Percentiles rank a stretch among this genome's conserved stretches.
These are phyloP conservation scores for Pythium insidiosum DNA, from an alignment of 352 stramenopile species.

Conservation along the genomic window DNA sequence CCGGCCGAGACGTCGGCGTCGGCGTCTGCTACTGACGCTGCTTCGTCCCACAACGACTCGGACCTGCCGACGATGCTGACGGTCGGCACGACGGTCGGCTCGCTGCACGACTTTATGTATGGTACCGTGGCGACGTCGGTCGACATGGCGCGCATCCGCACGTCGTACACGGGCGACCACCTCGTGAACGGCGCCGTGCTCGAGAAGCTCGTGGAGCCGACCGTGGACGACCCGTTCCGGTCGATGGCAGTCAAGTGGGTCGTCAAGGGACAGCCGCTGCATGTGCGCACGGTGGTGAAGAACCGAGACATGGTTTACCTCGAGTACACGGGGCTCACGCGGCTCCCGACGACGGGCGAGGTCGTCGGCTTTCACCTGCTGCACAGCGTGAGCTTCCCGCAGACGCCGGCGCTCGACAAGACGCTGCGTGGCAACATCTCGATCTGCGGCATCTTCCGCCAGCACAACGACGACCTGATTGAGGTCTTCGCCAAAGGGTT, in stretches of 20 bases:
- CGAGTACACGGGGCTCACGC: constrained; percentile 36
- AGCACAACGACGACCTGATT: constrained; percentile 34
- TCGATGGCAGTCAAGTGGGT: constrained; percentile 44
- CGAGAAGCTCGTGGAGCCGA: constrained; percentile 25
- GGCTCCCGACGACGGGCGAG: constrained; percentile 27
- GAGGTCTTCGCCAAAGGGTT: constrained; percentile 35
- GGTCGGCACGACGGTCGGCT: constrained; percentile 28
- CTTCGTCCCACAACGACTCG: neutral
- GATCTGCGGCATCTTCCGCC: constrained; percentile 38
- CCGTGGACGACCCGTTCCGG: constrained; percentile 32
- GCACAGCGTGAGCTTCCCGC: constrained; percentile 49
- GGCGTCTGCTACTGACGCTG: neutral
- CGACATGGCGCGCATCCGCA: constrained; percentile 43
- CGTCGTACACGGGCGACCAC: constrained; percentile 42
- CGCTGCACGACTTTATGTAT: constrained; percentile 44
- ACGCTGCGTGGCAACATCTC: constrained; percentile 49
- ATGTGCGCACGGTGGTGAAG: constrained; percentile 35
- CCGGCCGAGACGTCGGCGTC: neutral
- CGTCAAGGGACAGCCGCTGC: constrained; percentile 31
- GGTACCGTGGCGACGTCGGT: constrained; percentile 32
- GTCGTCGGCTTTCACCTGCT: constrained; percentile 53
- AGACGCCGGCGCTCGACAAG: constrained; percentile 23
- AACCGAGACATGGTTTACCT: constrained; percentile 57
- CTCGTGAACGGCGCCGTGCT: too few relatives aligned
- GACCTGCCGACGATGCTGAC: constrained; percentile 26